Evolutionary conservation across 805 yeast species (phyloP), one percentile per base, ranked within the genome.

Genomic region (Soucietia sequanensis): DNA sequence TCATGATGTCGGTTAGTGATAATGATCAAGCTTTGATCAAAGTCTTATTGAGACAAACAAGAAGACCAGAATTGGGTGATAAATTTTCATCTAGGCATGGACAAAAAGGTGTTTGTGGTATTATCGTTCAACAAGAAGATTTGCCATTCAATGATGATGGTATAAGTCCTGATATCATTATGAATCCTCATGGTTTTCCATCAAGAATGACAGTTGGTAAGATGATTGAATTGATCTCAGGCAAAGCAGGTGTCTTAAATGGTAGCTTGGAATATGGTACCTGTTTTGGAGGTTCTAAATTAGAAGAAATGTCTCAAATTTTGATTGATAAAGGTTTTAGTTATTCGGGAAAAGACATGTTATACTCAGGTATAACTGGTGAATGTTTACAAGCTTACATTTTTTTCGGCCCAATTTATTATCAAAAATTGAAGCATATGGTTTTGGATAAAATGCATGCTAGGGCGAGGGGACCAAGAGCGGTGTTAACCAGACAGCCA

Each of bases 151-250:
- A 81, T 56, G 98, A 93, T 50, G 76, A 81, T 39, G 99, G 99
- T 57, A 76, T 93, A 17, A 71, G 79, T 3, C 99, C 99, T 0
- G 99, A 91, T 66, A 90, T 91, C 46, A 91, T 91, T 54, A 91
- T 91, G 97, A 91, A 91, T 56, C 99, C 99, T 2, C 99, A 91
- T 61, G 99, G 97, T 69, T 93, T 91, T 82, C 99, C 99, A 43
- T 91, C 98, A 23, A 95, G 99, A 76, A 93, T 93, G 99, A 93
- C 99, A 25, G 98, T 93, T 13, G 99, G 99, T 40, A 93, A 93
- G 64, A 91, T 93, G 98, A 80, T 93, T 47, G 99, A 93, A 62
- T 72, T 91, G 43, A 84, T 93, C 16, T 84, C 96, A 21, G 99
- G 99, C 48, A 93, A 93, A 57, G 99, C 98, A 0, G 99, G 99